Percentiles rank a stretch among this genome's conserved stretches.
phyloP scores from a whole-genome alignment of 1,284 basidiomycete genomes.

The Marasmius oreades region DNA sequence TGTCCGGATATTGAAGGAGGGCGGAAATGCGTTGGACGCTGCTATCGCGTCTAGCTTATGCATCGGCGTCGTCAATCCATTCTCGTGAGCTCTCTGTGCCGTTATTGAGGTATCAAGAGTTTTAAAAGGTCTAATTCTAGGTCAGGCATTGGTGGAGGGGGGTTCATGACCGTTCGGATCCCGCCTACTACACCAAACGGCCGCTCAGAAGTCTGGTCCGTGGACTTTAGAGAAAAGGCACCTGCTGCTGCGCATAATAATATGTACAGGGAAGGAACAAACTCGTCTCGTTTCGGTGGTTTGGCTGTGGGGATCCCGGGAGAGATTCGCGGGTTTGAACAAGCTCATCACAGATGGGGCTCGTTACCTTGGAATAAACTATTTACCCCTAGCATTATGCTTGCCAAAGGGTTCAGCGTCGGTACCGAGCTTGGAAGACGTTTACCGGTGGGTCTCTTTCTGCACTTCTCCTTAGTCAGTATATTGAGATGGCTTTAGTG shows the following conservation, averaged over 20 bases:
- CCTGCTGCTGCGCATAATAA: slow-evolving; percentile 40
- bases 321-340: slow-evolving; percentile 80
- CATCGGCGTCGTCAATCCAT: slow-evolving; percentile 33
- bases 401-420: slow-evolving; percentile 79
- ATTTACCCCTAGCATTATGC: slow-evolving; percentile 68
- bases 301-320: slow-evolving; percentile 82
- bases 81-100: slow-evolving; percentile 22
- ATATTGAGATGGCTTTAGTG: slow-evolving; percentile 29
- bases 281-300: slow-evolving; percentile 66
- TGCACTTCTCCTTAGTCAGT: not conserved
- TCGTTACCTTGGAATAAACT: slow-evolving; percentile 73
- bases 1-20: slow-evolving; percentile 41
- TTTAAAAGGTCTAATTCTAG: not conserved
- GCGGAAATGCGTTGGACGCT: slow-evolving; percentile 58
- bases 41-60: slow-evolving; percentile 55
- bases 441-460: slow-evolving; percentile 52
- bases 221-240: slow-evolving; percentile 55
- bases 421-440: slow-evolving; percentile 70
- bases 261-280: slow-evolving; percentile 40
- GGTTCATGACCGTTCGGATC: slow-evolving; percentile 41
- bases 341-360: slow-evolving; percentile 77
- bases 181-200: slow-evolving; percentile 17
- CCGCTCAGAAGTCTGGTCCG: slow-evolving; percentile 19
- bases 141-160: slow-evolving; percentile 18
- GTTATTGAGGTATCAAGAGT: not conserved